phyloP scores from a whole-genome alignment of 768 basidiomycete species.

The Leccinum fibrillosum region DNA sequence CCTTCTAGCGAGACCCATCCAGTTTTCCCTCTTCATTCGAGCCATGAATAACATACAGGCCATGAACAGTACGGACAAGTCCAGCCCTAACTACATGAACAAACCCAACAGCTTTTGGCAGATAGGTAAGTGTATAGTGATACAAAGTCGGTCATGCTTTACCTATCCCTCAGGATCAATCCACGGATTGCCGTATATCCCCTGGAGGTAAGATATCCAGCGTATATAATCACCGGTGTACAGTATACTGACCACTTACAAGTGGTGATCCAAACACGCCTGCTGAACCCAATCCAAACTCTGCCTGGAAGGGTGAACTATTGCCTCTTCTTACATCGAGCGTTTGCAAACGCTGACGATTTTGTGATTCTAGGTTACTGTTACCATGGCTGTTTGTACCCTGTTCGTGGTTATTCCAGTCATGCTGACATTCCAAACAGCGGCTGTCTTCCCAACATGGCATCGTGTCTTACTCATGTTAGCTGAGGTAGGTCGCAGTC shows the following conservation, averaged over 20 bases:
- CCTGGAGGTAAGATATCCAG: conserved; percentile 6
- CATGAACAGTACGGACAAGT: neutral
- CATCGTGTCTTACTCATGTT: conserved; percentile 15
- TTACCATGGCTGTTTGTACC: conserved; percentile 14
- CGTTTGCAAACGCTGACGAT: neutral
- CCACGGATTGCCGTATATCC: conserved; percentile 16
- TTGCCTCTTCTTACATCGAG: neutral
- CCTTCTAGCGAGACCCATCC: conserved; percentile 10
- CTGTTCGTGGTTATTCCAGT: neutral
- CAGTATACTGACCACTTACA: neutral
- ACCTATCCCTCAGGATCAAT: conserved; percentile 7
- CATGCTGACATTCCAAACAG: conserved; percentile 8
- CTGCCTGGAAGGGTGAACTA: conserved; percentile 11
- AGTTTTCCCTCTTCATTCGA: conserved; percentile 20
- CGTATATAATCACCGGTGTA: too few species aligned
- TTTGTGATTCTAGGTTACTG: conserved; percentile 14
- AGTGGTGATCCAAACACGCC: conserved; percentile 16
- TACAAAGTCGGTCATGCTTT: neutral
- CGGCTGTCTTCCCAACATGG: conserved; percentile 22
- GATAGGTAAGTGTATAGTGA: conserved; percentile 3
- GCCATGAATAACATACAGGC: conserved; percentile 5
- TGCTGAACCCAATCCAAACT: neutral
- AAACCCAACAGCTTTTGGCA: conserved; percentile 24
- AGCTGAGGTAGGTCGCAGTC: conserved; percentile 6
- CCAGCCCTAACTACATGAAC: conserved; percentile 6